Percentiles rank a stretch among this genome's conserved stretches.
These are phyloP conservation scores for Poa pratensis DNA, from an alignment of 176 grass and related monocot genomes.

Conservation along the genomic window DNA sequence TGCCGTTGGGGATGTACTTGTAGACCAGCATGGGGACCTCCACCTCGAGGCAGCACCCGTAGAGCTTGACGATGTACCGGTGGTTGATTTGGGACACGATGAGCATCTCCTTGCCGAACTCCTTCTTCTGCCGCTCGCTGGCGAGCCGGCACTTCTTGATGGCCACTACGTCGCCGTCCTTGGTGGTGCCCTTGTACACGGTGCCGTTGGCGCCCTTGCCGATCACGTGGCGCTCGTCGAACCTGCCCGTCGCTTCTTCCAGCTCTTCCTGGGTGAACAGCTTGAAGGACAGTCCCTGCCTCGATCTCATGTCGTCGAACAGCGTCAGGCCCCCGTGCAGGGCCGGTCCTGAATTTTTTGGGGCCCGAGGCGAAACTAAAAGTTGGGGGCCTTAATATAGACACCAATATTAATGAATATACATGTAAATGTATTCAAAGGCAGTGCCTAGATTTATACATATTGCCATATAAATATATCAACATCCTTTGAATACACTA, in stretches of 20 bases:
- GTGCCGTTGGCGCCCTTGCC: constrained; percentile 75
- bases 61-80: constrained; percentile 60
- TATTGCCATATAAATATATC: no score
- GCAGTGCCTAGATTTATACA: no score
- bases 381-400: no score
- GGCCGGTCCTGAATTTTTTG: no score
- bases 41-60: constrained; percentile 71
- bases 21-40: constrained; percentile 75
- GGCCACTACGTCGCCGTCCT: constrained; percentile 42
- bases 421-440: no score
- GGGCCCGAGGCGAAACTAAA: no score
- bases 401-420: no score
- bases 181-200: constrained; percentile 68
- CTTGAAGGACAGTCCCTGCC: constrained; percentile 64
- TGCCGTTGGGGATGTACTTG: constrained; percentile 60
- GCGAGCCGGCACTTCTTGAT: constrained; percentile 58
- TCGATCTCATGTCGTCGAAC: constrained; percentile 64
- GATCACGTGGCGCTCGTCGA: constrained; percentile 61
- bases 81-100: constrained; percentile 84
- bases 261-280: constrained; percentile 71
- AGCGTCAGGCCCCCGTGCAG: constrained; percentile 59
- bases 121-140: constrained; percentile 71
- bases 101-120: constrained; percentile 82
- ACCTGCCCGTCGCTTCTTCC: constrained; percentile 55
- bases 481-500: no score